A percentile compares a stretch with the other conserved stretches of the same genome.
Evolutionary conservation across 345 rosid genomes (phyloP).

Genomic region (Diplotaxis tenuifolia): DNA sequence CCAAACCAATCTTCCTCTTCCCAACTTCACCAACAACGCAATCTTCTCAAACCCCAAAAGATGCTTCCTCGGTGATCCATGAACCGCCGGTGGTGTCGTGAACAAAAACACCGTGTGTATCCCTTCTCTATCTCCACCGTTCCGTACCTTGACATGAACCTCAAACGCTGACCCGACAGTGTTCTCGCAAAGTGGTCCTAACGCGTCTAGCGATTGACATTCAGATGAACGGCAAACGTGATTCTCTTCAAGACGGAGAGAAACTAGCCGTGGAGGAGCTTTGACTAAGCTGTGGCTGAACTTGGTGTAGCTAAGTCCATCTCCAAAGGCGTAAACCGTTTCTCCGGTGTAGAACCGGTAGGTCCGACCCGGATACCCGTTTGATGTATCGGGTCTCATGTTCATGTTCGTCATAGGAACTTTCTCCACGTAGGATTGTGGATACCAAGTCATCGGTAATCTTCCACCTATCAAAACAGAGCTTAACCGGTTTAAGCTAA

Average conservation of each 20-base stretch:
- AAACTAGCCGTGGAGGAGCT: constrained; percentile 51
- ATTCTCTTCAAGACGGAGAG: constrained; percentile 44
- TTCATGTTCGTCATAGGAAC: constrained; percentile 96
- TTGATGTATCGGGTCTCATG: constrained; percentile 75
- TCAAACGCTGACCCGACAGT: constrained; percentile 37
- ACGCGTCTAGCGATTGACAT: constrained; percentile 63
- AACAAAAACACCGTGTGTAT: constrained; percentile 52
- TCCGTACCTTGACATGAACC: constrained; percentile 52
- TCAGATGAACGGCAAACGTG: constrained; percentile 58
- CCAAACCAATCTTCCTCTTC: constrained; percentile 59
- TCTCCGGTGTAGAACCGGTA: constrained; percentile 90
- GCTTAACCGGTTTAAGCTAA: neutral
- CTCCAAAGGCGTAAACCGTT: constrained; percentile 79
- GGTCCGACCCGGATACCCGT: constrained; percentile 82
- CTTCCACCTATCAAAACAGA: constrained; percentile 60
- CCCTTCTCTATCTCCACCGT: constrained; percentile 53
- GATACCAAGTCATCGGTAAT: constrained; percentile 96
- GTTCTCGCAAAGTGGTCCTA: constrained; percentile 44
- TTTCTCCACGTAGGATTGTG: constrained; percentile 62
- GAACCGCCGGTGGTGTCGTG: constrained; percentile 67
- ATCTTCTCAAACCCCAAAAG: constrained; percentile 76
- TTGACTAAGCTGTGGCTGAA: constrained; percentile 47
- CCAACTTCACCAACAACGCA: constrained; percentile 73
- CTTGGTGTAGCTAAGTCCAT: constrained; percentile 69
- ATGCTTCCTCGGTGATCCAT: constrained; percentile 71